phyloP scores from a whole-genome alignment of 1,139 yeast species.

The Protomyces pachydermus region DNA sequence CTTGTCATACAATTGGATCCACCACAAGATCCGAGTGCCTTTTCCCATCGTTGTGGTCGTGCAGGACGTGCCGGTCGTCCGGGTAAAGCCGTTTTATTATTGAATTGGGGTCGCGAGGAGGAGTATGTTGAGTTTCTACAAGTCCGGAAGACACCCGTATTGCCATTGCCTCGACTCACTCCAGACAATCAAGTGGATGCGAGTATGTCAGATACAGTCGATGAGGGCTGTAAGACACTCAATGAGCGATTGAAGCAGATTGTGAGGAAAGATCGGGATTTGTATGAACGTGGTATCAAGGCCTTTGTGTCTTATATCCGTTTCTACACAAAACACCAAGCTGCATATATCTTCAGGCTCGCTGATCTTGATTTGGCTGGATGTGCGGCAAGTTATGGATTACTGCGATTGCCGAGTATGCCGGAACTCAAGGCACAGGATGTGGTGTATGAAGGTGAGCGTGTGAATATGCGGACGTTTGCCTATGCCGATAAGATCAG shows the following conservation, averaged over 20 bases:
- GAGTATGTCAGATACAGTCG: constrained; percentile 28
- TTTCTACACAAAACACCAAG: constrained; percentile 85
- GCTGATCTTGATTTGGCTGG: constrained; percentile 66
- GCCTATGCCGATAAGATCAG: constrained; percentile 26
- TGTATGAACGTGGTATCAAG: constrained; percentile 48
- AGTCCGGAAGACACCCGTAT: constrained; percentile 61
- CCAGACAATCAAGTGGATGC: constrained; percentile 18
- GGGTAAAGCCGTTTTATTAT: constrained; percentile 71
- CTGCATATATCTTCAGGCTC: constrained; percentile 79
- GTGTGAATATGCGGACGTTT: constrained; percentile 23
- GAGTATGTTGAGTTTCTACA: constrained; percentile 75
- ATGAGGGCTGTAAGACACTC: background rate
- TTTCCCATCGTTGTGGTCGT: constrained; percentile 85
- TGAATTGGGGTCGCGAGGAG: constrained; percentile 70
- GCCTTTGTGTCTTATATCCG: constrained; percentile 80
- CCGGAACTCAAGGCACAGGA: constrained; percentile 59
- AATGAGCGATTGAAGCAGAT: constrained; percentile 9
- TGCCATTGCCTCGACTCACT: constrained; percentile 28
- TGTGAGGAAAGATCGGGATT: constrained; percentile 27
- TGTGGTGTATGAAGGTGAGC: constrained; percentile 23
- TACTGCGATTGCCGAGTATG: constrained; percentile 84
- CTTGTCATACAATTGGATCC: constrained; percentile 83
- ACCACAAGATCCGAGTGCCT: constrained; percentile 83
- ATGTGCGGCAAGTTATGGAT: constrained; percentile 69
- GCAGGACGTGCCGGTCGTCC: constrained; percentile 84